Conservation (phyloP, 352 stramenopile genomes). For the Pythium scleroteichum region DNA sequence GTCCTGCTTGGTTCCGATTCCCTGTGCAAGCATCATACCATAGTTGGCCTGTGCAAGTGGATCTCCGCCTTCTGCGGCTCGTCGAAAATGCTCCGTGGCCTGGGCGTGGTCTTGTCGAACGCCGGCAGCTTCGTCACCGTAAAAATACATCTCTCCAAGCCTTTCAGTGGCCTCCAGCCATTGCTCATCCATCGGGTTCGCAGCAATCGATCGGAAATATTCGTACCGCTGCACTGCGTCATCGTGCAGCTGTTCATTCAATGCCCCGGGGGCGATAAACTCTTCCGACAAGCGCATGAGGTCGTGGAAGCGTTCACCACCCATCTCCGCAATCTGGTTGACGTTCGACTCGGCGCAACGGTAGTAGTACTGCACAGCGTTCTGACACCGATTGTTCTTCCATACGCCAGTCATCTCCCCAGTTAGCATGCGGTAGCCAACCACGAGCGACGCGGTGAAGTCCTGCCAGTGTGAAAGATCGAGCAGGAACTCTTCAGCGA, state of each 20-base stretch:
- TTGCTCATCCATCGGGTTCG: conserved; percentile 60
- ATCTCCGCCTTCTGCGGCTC: conserved; percentile 66
- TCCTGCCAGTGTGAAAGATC: conserved; percentile 38
- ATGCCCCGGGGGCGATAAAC: conserved; percentile 22
- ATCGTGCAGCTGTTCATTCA: conserved; percentile 36
- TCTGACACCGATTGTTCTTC: conserved; percentile 32
- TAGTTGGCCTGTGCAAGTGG: conserved; percentile 68
- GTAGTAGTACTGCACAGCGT: conserved; percentile 51
- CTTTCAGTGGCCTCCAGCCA: conserved; percentile 59
- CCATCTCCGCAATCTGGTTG: conserved; percentile 47
- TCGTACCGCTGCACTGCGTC: conserved; percentile 57
- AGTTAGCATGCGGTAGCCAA: conserved; percentile 55
- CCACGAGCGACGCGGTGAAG: conserved; percentile 56
- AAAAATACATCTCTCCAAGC: conserved; percentile 74
- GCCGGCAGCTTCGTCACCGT: conserved; percentile 60
- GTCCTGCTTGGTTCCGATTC: conserved; percentile 58
- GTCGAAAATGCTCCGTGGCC: conserved; percentile 62
- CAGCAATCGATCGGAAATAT: conserved; percentile 62
- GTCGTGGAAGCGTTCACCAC: conserved; percentile 41
- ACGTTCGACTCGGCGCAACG: conserved; percentile 61
- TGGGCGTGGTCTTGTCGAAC: conserved; percentile 47
- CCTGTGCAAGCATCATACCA: conserved; percentile 69
- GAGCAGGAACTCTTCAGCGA: conserved; percentile 38
- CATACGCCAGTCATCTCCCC: conserved; percentile 28
- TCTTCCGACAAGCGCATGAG: conserved; percentile 57